Conservation (phyloP, 495 filamentous ascomycete species). For the Hyaloscypha variabilis region DNA sequence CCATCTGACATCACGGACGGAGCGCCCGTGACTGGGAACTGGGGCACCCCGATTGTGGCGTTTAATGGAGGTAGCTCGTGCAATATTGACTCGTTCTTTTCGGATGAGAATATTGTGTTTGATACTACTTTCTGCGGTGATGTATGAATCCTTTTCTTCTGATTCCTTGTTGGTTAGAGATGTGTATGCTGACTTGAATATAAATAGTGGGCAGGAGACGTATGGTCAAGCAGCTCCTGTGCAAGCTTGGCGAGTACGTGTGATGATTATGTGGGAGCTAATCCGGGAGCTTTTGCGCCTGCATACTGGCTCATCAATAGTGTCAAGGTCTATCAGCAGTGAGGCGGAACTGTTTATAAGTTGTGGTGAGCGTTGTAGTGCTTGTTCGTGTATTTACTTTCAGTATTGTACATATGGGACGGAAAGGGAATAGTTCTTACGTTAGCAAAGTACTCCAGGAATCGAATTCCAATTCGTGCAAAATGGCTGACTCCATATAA, state of each 20-base stretch:
- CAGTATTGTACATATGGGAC: not conserved
- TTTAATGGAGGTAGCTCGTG: conserved; percentile 62
- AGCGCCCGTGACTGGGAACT: conserved; percentile 47
- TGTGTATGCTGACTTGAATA: conserved; percentile 8
- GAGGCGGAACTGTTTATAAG: not conserved
- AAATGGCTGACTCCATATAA: too few relatives aligned
- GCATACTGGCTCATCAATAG: conserved; percentile 73
- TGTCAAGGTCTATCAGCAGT: conserved; percentile 54
- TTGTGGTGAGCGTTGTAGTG: not conserved
- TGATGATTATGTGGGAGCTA: conserved; percentile 57
- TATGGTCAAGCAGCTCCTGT: conserved; percentile 52
- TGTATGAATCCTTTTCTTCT: conserved; percentile 63
- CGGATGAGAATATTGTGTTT: conserved; percentile 73
- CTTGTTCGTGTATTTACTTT: not conserved
- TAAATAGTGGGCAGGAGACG: conserved; percentile 69
- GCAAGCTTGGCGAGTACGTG: conserved; percentile 46
- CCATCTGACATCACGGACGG: conserved; percentile 59
- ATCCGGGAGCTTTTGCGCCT: conserved; percentile 56
- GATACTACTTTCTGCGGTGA: conserved; percentile 89
- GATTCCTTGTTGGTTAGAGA: not conserved
- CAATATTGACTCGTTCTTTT: conserved; percentile 67
- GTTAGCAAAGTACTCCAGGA: too few relatives aligned
- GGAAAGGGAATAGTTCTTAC: too few relatives aligned
- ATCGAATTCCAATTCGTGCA: too few relatives aligned
- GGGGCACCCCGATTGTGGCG: conserved; percentile 68